These are phyloP conservation scores for Fraxinus excelsior DNA, from an alignment of 257 asterid species.

Conservation along the genomic window DNA sequence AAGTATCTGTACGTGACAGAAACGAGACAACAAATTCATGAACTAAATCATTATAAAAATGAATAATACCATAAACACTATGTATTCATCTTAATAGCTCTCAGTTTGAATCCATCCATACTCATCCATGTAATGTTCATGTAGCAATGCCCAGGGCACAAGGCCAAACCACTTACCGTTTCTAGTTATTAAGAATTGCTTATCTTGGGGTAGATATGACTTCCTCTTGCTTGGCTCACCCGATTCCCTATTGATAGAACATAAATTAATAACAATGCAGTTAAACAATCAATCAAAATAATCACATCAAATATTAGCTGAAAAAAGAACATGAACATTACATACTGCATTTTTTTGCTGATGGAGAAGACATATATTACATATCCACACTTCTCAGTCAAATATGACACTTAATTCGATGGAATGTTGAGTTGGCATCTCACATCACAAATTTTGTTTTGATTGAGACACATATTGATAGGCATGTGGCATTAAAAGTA, in stretches of 20 bases:
- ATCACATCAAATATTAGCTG: constrained; percentile 18
- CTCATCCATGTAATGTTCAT: background rate
- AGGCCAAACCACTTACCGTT: constrained; percentile 58
- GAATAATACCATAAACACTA: background rate
- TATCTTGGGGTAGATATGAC: constrained; percentile 87
- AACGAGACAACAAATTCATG: constrained; percentile 13
- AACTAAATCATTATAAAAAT: constrained; percentile 18
- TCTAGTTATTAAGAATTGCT: constrained; percentile 90
- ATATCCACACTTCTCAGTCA: constrained; percentile 14
- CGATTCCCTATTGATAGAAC: constrained; percentile 69
- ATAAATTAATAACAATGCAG: constrained; percentile 4
- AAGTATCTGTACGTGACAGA: background rate
- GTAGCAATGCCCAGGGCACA: constrained; percentile 9
- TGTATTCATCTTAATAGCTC: background rate
- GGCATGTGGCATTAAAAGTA: too few relatives aligned
- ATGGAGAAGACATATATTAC: constrained; percentile 2
- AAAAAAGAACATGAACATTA: constrained; percentile 1
- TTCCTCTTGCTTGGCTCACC: constrained; percentile 97
- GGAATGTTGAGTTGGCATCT: too few relatives aligned
- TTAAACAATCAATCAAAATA: constrained; percentile 14
- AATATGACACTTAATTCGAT: too few relatives aligned
- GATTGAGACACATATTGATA: too few relatives aligned
- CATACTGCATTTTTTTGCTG: background rate
- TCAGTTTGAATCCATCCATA: background rate
- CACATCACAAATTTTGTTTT: too few relatives aligned